Conservation (phyloP, 768 basidiomycete species). For the Dendrothele bispora region DNA sequence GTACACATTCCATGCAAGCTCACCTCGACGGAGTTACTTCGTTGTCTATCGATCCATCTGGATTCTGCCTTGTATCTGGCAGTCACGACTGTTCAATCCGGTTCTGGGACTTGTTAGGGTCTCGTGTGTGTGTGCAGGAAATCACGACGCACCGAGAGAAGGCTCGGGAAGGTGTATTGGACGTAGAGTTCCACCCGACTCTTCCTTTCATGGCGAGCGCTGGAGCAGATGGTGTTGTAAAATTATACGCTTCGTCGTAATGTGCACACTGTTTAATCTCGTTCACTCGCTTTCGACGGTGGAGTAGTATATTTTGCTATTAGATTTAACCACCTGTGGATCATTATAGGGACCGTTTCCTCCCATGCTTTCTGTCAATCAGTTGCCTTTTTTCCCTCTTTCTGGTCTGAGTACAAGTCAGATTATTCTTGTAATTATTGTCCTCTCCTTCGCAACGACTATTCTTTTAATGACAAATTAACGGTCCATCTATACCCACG, state of each 20-base stretch:
- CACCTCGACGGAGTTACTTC: constrained; percentile 93
- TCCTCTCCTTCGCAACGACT: too few relatives aligned
- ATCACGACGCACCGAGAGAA: constrained; percentile 87
- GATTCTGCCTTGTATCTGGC: constrained; percentile 84
- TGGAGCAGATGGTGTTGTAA: constrained; percentile 94
- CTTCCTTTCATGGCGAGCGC: constrained; percentile 89
- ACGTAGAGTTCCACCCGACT: constrained; percentile 81
- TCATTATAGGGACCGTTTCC: too few relatives aligned
- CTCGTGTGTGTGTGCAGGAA: constrained; percentile 85
- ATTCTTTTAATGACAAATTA: too few relatives aligned
- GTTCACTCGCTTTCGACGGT: too few relatives aligned
- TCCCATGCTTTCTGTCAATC: too few relatives aligned
- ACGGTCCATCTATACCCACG: too few relatives aligned
- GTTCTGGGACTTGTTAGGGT: constrained; percentile 89
- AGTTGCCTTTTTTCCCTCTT: too few relatives aligned
- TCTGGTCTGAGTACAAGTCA: too few relatives aligned
- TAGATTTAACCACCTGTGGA: too few relatives aligned
- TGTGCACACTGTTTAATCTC: too few relatives aligned
- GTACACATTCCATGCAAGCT: constrained; percentile 86
- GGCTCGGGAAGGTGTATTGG: constrained; percentile 87
- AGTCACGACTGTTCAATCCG: constrained; percentile 94
- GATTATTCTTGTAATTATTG: too few relatives aligned
- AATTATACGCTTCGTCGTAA: constrained; percentile 86
- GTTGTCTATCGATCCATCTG: constrained; percentile 83
- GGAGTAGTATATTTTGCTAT: too few relatives aligned